phyloP scores from a whole-genome alignment of 2,329 filamentous ascomycete species.

The Ploettnerulaceae sp. region DNA sequence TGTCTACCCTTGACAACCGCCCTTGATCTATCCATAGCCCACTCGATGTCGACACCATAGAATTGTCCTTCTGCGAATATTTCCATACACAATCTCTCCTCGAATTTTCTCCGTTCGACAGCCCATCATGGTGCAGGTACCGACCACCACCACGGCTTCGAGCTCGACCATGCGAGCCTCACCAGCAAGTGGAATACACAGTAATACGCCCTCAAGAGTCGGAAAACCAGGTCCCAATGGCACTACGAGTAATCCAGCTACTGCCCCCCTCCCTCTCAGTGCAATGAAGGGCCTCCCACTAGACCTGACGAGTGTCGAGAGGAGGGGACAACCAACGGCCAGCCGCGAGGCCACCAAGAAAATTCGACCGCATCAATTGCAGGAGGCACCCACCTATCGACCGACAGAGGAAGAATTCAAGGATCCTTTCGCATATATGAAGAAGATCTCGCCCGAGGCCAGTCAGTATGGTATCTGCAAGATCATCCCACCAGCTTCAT shows the following conservation, averaged over 20 bases:
- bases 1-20: slow-evolving; percentile 11
- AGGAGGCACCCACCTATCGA: slow-evolving; percentile 84
- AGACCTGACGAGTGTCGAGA: slow-evolving; percentile 85
- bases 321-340: slow-evolving; percentile 75
- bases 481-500: slow-evolving; percentile 86
- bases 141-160: slow-evolving; percentile 26
- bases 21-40: neutral
- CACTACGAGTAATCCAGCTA: slow-evolving; percentile 32
- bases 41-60: slow-evolving; percentile 30
- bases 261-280: slow-evolving; percentile 32
- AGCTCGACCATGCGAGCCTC: slow-evolving; percentile 32
- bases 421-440: slow-evolving; percentile 89
- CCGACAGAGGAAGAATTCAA: slow-evolving; percentile 93
- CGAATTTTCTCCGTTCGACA: slow-evolving; percentile 2
- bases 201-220: slow-evolving; percentile 24
- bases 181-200: slow-evolving; percentile 27
- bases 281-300: slow-evolving; percentile 49
- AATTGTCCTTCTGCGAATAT: slow-evolving; percentile 14
- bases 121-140: slow-evolving; percentile 34
- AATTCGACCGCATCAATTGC: slow-evolving; percentile 74
- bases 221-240: slow-evolving; percentile 28
- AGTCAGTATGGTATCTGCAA: slow-evolving; percentile 89
- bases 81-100: neutral
- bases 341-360: slow-evolving; percentile 72
- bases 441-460: slow-evolving; percentile 83